These are phyloP conservation scores for Dendrobium huoshanense DNA, from an alignment of 106 monocot species.

Conservation along the genomic window DNA sequence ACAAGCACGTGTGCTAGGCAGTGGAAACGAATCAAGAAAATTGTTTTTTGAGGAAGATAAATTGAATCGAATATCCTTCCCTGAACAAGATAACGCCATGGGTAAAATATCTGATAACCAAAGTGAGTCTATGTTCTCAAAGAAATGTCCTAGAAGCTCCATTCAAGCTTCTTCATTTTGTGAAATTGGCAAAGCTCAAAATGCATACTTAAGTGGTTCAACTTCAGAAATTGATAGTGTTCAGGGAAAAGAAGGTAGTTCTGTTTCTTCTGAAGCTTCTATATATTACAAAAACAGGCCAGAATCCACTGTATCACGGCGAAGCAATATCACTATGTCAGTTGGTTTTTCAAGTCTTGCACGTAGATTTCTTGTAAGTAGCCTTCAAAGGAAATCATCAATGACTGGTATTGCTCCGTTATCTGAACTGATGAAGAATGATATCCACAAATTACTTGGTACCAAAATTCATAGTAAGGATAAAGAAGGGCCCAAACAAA, in stretches of 20 bases:
- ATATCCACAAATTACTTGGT: slow-evolving; percentile 19
- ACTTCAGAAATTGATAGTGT: background rate
- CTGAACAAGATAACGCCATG: background rate
- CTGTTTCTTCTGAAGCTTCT: slow-evolving; percentile 9
- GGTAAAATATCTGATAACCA: background rate
- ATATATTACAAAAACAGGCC: slow-evolving; percentile 8
- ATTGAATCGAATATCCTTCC: background rate
- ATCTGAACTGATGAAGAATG: slow-evolving; percentile 19
- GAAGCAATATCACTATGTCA: slow-evolving; percentile 22
- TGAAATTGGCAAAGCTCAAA: background rate
- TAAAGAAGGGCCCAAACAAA: slow-evolving; percentile 12
- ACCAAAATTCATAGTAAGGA: slow-evolving; percentile 13
- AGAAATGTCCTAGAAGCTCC: background rate
- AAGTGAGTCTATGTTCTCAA: background rate
- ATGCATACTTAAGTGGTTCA: background rate
- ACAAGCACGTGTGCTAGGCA: background rate
- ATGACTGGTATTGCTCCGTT: slow-evolving; percentile 6
- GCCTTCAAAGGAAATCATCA: slow-evolving; percentile 40
- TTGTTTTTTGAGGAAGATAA: background rate
- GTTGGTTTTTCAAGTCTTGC: slow-evolving; percentile 61
- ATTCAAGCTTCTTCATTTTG: slow-evolving; percentile 5
- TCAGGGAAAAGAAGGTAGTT: background rate
- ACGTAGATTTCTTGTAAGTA: slow-evolving; percentile 52
- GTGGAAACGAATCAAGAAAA: background rate
- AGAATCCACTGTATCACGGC: slow-evolving; percentile 10